Evolutionary conservation across 164 flowering plant genomes (phyloP), one percentile per base, ranked within the genome.

Genomic region (Stephania japonica): DNA sequence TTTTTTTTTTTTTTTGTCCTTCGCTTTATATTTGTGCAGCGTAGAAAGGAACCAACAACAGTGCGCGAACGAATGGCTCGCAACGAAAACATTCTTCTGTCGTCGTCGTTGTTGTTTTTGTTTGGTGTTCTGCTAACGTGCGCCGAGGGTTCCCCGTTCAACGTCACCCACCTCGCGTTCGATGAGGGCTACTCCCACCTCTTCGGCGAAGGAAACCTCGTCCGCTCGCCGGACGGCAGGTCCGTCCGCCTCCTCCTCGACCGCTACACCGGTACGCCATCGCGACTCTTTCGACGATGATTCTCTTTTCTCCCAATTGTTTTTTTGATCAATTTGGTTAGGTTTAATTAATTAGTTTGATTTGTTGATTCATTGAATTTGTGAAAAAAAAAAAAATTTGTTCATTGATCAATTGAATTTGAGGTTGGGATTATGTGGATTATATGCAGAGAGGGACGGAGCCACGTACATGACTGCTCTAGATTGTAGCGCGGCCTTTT

Each of bases 161-260:
- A 70, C 67, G 74, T 70, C 14, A 70, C 89, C 38, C 72, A 88
- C 71, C 73, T 86, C 62, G 42, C 83, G 2, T 92, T 88, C 75
- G 83, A 83, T 10, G 84, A 88, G 24, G 89, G 86, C 9, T 88
- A 80, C 80, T n/a, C 81, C 12, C 91, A 86, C 71, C 90, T 92
- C 47, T 92, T 90, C 69, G 91, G 93, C 62, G 90, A 92, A 16
- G 78, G 78, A 74, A 90, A 92, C 71, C 80, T 90, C 74, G 76
- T 76, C 47, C 84, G 82, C 38, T 86, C 90, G 0, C 72, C 79
- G 1, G 91, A 87, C 50, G 93, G 85, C 27, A 72, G 76, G 13
- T 68, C 75, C 74, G 93, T 82, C 70, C 78, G 85, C 42, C 91
- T 92, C 80, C 87, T 84, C 78, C 94, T 92, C 72, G 86, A 90